Evolutionary conservation across 2,329 filamentous ascomycete genomes (phyloP).

Genomic region (Chaetomiaceae sp.): DNA sequence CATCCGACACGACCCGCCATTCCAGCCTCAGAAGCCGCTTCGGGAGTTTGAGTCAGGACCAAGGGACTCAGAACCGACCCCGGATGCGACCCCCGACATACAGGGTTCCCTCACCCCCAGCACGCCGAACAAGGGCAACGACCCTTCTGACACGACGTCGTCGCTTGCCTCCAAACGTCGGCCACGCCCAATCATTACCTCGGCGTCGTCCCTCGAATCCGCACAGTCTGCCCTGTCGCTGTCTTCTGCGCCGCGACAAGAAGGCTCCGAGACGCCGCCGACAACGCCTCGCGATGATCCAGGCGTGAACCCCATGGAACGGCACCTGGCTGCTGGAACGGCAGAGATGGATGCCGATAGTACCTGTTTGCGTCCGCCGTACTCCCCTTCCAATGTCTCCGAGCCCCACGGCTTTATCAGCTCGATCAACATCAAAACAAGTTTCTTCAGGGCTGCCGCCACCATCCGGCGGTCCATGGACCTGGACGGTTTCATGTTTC

Average conservation of each 20-base stretch:
- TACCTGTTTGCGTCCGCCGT: background rate
- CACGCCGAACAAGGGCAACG: background rate
- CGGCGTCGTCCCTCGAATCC: slow-evolving; percentile 13
- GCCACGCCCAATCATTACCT: background rate
- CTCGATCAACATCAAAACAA: slow-evolving; percentile 24
- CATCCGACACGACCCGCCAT: slow-evolving; percentile 20
- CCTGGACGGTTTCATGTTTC: slow-evolving; percentile 23
- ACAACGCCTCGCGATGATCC: slow-evolving; percentile 19
- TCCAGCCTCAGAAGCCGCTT: background rate
- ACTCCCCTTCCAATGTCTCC: background rate
- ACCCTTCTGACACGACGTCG: background rate
- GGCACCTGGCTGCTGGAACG: slow-evolving; percentile 2
- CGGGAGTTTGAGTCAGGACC: background rate
- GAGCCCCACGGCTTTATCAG: slow-evolving; percentile 22
- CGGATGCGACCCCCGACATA: too few species aligned
- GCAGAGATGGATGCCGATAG: background rate
- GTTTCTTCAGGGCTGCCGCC: slow-evolving; percentile 21
- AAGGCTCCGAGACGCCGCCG: slow-evolving; percentile 15
- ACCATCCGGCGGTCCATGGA: slow-evolving; percentile 21
- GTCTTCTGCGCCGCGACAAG: background rate
- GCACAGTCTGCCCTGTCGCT: slow-evolving; percentile 1
- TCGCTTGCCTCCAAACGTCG: background rate
- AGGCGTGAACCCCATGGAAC: slow-evolving; percentile 12
- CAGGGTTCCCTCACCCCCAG: too few species aligned
- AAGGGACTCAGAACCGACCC: background rate